A percentile compares a stretch with the other conserved stretches of the same genome.
Evolutionary conservation across 106 monocot species (phyloP).

Genomic region (Posidonia australis): DNA sequence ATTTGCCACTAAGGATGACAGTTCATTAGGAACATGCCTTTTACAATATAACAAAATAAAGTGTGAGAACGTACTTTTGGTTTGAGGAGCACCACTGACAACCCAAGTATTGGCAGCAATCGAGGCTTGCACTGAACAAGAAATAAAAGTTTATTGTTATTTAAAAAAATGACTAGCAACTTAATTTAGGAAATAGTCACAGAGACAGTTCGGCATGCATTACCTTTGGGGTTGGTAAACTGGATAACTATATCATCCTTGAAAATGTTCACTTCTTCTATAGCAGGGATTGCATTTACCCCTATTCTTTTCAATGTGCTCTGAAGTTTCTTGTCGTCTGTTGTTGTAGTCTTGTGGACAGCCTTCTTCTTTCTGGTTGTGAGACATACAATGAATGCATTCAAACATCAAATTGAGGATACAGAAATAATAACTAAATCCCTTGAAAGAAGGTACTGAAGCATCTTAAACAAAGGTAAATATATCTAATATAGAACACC

Average conservation of each 20-base stretch:
- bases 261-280: conserved; percentile 76
- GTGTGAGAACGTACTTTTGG: conserved; percentile 42
- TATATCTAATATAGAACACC: too few relatives aligned
- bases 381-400: background rate
- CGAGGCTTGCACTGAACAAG: conserved; percentile 65
- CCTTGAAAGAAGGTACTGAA: background rate
- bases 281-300: conserved; percentile 55
- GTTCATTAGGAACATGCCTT: background rate
- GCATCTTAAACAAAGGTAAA: background rate
- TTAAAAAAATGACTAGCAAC: too few relatives aligned
- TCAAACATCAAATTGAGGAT: background rate
- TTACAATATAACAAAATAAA: background rate
- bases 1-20: background rate
- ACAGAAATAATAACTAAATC: background rate
- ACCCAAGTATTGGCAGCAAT: conserved; percentile 85
- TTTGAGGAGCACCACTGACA: conserved; percentile 64
- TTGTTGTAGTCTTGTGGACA: conserved; percentile 56
- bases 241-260: conserved; percentile 72
- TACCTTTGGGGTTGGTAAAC: conserved; percentile 68
- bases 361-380: conserved; percentile 74
- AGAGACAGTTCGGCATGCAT: background rate
- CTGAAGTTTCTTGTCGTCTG: conserved; percentile 73
- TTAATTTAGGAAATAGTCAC: too few relatives aligned
- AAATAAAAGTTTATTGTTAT: background rate
- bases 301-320: conserved; percentile 80